phyloP scores from a whole-genome alignment of 108 stramenopile genomes.

The Pseudonitzschia delicatissima region DNA sequence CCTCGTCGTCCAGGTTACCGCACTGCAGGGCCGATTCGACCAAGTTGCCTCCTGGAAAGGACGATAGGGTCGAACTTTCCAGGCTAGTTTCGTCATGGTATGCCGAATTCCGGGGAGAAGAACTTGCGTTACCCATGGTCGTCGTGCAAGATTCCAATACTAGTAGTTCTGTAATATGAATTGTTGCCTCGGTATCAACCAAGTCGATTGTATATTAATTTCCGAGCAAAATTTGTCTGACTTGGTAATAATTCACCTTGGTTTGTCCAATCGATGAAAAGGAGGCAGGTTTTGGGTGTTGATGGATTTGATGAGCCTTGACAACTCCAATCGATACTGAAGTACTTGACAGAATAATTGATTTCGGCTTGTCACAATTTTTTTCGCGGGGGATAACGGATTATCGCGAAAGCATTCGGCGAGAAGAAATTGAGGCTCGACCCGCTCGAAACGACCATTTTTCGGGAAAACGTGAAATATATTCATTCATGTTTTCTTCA shows the following conservation, averaged over 20 bases:
- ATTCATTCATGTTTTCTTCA: neutral
- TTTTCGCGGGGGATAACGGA: no score
- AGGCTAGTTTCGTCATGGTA: neutral
- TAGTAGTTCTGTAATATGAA: no score
- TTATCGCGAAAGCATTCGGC: constrained; percentile 2
- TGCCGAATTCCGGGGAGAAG: constrained; percentile 3
- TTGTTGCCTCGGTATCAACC: no score
- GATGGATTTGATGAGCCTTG: no score
- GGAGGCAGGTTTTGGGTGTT: no score
- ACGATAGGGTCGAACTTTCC: neutral
- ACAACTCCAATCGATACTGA: no score
- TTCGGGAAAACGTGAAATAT: neutral
- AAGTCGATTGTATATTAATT: no score
- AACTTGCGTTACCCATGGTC: constrained; percentile 28
- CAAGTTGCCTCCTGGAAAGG: constrained; percentile 35
- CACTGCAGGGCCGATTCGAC: constrained; percentile 25
- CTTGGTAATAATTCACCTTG: no score
- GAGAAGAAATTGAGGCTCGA: constrained; percentile 1
- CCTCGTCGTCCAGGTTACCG: constrained; percentile 24
- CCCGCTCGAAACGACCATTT: neutral
- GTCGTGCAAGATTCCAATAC: no score
- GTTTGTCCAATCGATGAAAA: no score
- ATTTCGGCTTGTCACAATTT: neutral
- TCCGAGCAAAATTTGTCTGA: no score
- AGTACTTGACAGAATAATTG: no score